Percentiles rank a stretch among this genome's conserved stretches.
Evolutionary conservation across 2,329 filamentous ascomycete species (phyloP).

Genomic region (Sporothrix brasiliensis): DNA sequence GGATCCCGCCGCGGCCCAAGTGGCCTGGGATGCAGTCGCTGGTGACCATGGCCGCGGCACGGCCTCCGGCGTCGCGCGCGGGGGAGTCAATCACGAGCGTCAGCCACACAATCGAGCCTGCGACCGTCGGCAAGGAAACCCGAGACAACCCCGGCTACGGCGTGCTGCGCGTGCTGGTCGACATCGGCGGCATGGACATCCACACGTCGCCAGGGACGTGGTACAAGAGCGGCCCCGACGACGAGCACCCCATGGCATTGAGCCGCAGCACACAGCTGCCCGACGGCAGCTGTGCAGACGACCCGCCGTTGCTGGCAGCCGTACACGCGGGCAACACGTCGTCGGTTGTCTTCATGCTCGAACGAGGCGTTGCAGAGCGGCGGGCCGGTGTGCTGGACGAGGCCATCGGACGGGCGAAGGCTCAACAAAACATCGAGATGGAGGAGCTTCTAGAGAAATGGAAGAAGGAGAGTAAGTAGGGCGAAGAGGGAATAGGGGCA

Average conservation of each 20-base stretch:
- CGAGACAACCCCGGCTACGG: not conserved
- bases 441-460: not conserved
- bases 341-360: not conserved
- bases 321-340: slow-evolving; percentile 10
- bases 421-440: not conserved
- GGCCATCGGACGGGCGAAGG: not conserved
- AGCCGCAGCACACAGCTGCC: not conserved
- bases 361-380: not conserved
- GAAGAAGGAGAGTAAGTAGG: not conserved
- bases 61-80: not conserved
- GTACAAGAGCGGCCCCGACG: slow-evolving; percentile 17
- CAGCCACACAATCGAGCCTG: not conserved
- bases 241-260: slow-evolving; percentile 11
- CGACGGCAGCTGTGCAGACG: slow-evolving; percentile 20
- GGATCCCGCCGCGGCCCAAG: not conserved
- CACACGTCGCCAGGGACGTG: not conserved
- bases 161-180: slow-evolving; percentile 16
- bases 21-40: slow-evolving; percentile 20
- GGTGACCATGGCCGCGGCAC: not conserved
- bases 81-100: not conserved
- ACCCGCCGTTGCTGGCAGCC: slow-evolving; percentile 22
- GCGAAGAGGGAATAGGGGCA: not conserved
- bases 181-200: slow-evolving; percentile 27
- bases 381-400: not conserved
- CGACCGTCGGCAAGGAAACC: not conserved